phyloP scores from a whole-genome alignment of 1,284 basidiomycete genomes.

The Anthracocystis panici-leucophaei region DNA sequence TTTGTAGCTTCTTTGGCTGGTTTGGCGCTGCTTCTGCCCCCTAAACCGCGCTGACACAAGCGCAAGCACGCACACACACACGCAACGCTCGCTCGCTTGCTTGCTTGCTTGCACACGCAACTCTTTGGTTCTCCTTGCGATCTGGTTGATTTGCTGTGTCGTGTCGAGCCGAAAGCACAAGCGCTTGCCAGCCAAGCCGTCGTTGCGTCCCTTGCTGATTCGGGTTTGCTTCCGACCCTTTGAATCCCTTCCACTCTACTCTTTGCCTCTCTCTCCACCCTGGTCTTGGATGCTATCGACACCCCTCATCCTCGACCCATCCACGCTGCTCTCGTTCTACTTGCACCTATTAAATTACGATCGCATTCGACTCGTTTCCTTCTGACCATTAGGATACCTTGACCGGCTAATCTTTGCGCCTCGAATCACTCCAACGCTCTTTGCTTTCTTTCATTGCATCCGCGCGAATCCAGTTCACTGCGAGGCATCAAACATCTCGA shows the following conservation, averaged over 20 bases:
- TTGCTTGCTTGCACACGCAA: neutral
- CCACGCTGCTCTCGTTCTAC: neutral
- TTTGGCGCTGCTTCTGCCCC: no score
- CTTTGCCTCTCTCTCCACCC: neutral
- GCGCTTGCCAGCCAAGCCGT: neutral
- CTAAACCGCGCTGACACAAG: neutral
- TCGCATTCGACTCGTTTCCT: neutral
- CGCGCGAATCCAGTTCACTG: neutral
- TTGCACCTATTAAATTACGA: neutral
- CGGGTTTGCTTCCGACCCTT: conserved; percentile 6
- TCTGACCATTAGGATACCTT: neutral
- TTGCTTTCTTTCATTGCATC: neutral
- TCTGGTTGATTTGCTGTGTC: neutral
- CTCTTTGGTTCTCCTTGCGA: neutral
- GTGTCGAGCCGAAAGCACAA: conserved; percentile 3
- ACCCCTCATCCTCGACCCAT: neutral
- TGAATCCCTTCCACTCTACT: no score
- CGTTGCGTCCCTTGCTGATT: neutral
- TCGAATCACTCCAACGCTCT: neutral
- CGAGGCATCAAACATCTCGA: neutral
- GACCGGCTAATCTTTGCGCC: conserved; percentile 3
- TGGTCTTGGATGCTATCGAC: neutral
- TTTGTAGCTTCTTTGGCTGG: no score
- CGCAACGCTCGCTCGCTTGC: neutral
- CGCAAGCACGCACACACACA: conserved; percentile 6